Base-by-base conservation (phyloP, 352 stramenopile genomes). In the Phytophthora rubi region DNA sequence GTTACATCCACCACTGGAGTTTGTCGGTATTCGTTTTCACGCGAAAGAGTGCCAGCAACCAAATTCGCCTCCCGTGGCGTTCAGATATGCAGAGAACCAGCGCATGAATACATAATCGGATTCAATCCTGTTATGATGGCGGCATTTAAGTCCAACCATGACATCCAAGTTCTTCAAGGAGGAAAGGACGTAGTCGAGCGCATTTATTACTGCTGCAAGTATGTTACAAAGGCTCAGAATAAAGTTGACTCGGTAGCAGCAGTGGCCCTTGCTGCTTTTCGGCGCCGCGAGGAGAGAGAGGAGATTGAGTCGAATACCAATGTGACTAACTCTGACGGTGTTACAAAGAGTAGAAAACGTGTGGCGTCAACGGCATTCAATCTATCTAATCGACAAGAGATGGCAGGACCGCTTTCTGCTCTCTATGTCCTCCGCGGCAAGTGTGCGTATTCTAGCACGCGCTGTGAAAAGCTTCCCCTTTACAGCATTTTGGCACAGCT, bases 101-200 rank as follows among this genome's bases (percentile, higher is more conserved):
- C 1, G 0, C 60, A 68, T 6, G 60, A 68, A 15, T 61, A 28
- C 18, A 39, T 68, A 0, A 68, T 52, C 30, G 60, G 60, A 6
- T 61, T 52, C 23, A 68, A 61, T 18, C 55, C 59, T 28, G 52
- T 37, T 6, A 7, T 68, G 0, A 68, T 68, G 60, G 60, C 52
- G 1, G 44, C 60, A 3, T 68, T 68, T 26, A 59, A 52, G 26
- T 68, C 37, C 30, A 45, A 48, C n/a, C 42, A 48, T 21, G 42
- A 48, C 42, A 48, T 61, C 28, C 60, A 60, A 44, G 6, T 61
- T 6, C 30, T 61, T 4, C 16, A 51, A 8, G 60, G 39, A 10
- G 42, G 42, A n/a, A 51, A 15, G 1, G 60, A 61, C 21, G 26
- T 30, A 2, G 32, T 39, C 0, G 52, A 61, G 16, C 23, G 60